phyloP scores from a whole-genome alignment of 2,329 filamentous ascomycete genomes.

The Penicillium sp. region DNA sequence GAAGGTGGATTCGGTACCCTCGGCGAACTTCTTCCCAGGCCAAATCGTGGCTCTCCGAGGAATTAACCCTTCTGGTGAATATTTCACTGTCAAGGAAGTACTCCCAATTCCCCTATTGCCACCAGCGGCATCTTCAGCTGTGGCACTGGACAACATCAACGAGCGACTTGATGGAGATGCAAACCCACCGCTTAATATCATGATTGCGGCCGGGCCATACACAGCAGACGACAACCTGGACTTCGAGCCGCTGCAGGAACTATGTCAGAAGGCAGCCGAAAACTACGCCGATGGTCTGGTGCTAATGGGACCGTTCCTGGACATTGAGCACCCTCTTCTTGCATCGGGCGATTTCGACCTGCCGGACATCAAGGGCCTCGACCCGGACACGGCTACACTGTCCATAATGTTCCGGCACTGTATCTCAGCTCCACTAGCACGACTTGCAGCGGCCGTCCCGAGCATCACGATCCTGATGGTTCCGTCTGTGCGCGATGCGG shows the following conservation, averaged over 20 bases:
- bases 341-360: constrained; percentile 76
- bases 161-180: constrained; percentile 64
- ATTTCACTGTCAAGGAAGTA: constrained; percentile 76
- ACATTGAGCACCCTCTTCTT: constrained; percentile 84
- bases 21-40: constrained; percentile 86
- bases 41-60: constrained; percentile 87
- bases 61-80: constrained; percentile 79
- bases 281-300: constrained; percentile 74
- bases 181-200: constrained; percentile 67
- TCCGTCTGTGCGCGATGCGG: constrained; percentile 77
- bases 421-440: constrained; percentile 69
- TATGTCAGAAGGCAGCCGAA: constrained; percentile 74
- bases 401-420: constrained; percentile 78
- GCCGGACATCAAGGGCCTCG: constrained; percentile 62
- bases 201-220: constrained; percentile 83
- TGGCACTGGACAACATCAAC: constrained; percentile 65
- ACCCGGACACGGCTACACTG: constrained; percentile 77
- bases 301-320: constrained; percentile 82
- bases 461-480: constrained; percentile 76
- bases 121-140: constrained; percentile 66
- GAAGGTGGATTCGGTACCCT: constrained; percentile 65
- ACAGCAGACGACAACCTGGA: constrained; percentile 89
- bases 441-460: constrained; percentile 68
- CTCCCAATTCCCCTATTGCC: constrained; percentile 72
- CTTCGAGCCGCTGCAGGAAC: constrained; percentile 78